Percentiles rank a stretch among this genome's conserved stretches.
phyloP scores from a whole-genome alignment of 2,329 filamentous ascomycete species.

The Thermothelomyces thermophilus region DNA sequence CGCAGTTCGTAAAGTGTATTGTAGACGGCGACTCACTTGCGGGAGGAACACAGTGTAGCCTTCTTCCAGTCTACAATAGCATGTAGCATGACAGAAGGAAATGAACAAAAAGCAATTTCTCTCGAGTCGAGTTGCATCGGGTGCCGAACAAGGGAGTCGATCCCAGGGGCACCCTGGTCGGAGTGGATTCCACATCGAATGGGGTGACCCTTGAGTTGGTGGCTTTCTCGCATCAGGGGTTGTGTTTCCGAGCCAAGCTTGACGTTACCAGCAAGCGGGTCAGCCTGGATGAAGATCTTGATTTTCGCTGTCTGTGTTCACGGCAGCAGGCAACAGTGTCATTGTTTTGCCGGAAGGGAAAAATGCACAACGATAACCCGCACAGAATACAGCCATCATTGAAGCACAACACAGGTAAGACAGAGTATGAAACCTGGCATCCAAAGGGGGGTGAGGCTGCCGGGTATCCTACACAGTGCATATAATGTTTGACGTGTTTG shows the following conservation, averaged over 20 bases:
- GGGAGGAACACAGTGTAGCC: too few relatives aligned
- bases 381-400: too few relatives aligned
- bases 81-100: constrained; percentile 10
- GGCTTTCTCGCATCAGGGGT: constrained; percentile 16
- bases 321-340: neutral
- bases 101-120: constrained; percentile 10
- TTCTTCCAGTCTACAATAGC: too few relatives aligned
- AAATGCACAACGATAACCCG: neutral
- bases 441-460: too few relatives aligned
- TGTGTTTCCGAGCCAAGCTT: constrained; percentile 14
- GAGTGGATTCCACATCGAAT: neutral
- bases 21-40: too few relatives aligned
- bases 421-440: too few relatives aligned
- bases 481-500: too few relatives aligned
- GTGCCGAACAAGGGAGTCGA: neutral
- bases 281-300: constrained; percentile 7
- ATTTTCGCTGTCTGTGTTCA: constrained; percentile 1
- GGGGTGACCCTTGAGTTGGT: constrained; percentile 9
- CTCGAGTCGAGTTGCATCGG: constrained; percentile 9
- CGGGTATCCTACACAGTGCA: too few relatives aligned
- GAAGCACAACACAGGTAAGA: too few relatives aligned
- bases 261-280: neutral
- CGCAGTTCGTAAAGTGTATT: too few relatives aligned
- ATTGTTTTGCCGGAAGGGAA: neutral
- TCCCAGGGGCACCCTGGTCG: constrained; percentile 4